Base-by-base conservation (phyloP, 2,329 filamentous ascomycete species). In the Aspergillus arachidicola region DNA sequence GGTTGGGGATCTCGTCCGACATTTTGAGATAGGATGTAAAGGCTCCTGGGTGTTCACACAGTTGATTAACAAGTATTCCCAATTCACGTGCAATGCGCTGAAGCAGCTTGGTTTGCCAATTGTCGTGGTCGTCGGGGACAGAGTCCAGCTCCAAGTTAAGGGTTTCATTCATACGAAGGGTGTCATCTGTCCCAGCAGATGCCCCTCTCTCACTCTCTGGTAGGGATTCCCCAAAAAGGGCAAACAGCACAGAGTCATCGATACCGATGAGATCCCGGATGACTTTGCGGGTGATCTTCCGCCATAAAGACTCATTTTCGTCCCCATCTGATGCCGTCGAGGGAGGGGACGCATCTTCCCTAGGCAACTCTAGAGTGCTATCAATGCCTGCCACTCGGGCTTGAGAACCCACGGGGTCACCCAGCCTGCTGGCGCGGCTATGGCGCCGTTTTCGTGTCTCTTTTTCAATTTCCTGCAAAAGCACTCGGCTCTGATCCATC, bases 181-280 rank as follows among this genome's bases (percentile, higher is more conserved):
- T 30, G 32, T 83, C 80, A 30, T 80, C 80, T 14, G 69, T 58
- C 50, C 69, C 64, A 56, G 68, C 59, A 59, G 64, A 21, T 1
- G 59, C 16, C 3, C 41, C 48, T 53, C 68, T 59, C 48, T 63
- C 69, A 61, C 72, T 71, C 23, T 71, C 69, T 3, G 89, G 88
- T 28, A 96, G 79, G 2, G 87, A 82, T 75, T 97, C 93, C 14
- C 95, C 95, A 61, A 98, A 90, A 10, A 99, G 89, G 57, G 97
- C 89, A 0, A 91, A 91, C 10, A 99, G 84, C 23, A 95, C 83
- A 57, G 87, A 86, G 66, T 97, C 93, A 71, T 98, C 94, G 60
- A 99, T 91, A 10, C 94, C 94, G 75, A 98, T 91, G 50, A 99
- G 81, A 73, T 97, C 93, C 58, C 89, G 87, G 69, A 99, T 93